phyloP scores from a whole-genome alignment of 805 yeast genomes.

The Saturnispora sanitii region DNA sequence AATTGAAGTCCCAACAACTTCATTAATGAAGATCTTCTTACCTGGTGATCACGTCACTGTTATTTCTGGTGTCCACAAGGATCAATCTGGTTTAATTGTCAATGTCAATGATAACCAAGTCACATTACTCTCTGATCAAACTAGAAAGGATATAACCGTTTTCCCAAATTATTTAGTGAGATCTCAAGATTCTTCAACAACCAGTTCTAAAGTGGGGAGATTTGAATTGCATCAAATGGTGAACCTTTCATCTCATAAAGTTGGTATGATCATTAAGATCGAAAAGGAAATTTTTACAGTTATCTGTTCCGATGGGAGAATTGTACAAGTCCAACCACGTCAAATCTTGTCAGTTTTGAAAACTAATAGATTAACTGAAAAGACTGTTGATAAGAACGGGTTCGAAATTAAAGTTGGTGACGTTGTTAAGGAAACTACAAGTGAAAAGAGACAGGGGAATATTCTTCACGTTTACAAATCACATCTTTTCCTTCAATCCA shows the following conservation, averaged over 20 bases:
- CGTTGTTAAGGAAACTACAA: slow-evolving; percentile 74
- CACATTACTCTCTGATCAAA: slow-evolving; percentile 80
- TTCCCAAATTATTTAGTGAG: slow-evolving; percentile 85
- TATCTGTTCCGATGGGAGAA: slow-evolving; percentile 72
- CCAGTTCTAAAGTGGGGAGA: slow-evolving; percentile 60
- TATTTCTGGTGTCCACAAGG: slow-evolving; percentile 80
- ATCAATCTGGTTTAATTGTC: slow-evolving; percentile 92
- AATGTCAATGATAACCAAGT: slow-evolving; percentile 76
- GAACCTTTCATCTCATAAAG: slow-evolving; percentile 73
- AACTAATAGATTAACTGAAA: slow-evolving; percentile 55
- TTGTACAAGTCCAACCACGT: slow-evolving; percentile 60
- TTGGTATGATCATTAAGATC: slow-evolving; percentile 83
- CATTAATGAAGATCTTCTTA: slow-evolving; percentile 74
- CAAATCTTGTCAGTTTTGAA: slow-evolving; percentile 74
- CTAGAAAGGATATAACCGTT: slow-evolving; percentile 80
- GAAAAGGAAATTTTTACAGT: slow-evolving; percentile 81
- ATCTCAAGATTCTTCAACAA: slow-evolving; percentile 75
- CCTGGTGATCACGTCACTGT: slow-evolving; percentile 96
- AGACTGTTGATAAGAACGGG: slow-evolving; percentile 82
- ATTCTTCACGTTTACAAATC: slow-evolving; percentile 81
- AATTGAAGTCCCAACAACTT: slow-evolving; percentile 73
- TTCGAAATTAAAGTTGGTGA: slow-evolving; percentile 83
- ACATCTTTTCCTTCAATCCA: slow-evolving; percentile 68
- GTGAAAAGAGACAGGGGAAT: slow-evolving; percentile 82
- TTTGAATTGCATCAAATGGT: slow-evolving; percentile 86